Base-by-base conservation (phyloP, 2,329 filamentous ascomycete species). In the Sarocladium strictum region DNA sequence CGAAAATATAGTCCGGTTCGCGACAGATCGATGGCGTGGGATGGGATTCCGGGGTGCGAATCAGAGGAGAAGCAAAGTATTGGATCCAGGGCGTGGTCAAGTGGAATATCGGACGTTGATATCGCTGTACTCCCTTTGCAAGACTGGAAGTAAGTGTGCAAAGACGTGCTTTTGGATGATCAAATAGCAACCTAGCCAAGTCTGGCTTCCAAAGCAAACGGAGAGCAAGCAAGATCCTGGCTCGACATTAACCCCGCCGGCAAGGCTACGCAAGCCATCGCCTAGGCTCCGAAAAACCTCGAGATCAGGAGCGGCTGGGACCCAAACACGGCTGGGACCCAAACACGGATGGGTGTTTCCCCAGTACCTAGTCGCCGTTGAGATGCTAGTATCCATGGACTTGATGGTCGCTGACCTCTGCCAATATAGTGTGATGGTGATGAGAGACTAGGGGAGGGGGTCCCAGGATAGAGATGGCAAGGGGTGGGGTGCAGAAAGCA, bases 261-360 rank as follows among this genome's bases (percentile, higher is more conserved):
- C 47, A 51, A 51, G 47, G 47, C 47, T 51, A 51, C 26, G 47
- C 47, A 51, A 51, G 47, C 47, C 27, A 51, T 51, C 47, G 47
- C 26, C 47, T 33, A 35, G 47, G 26, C 47, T 51, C 29, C 27
- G 47, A 51, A 17, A 35, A 32, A 19, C 26, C 29, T 35, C 47
- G 29, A 51, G 47, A 51, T 51, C 47, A 51, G 47, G 33, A 29
- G 29, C 47, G 47, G 47, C 47, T 35, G 47, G 26, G 47, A 47
- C 6, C 15, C 47, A 51, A 35, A 35, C 15, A 14, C 15, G n/a
- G 27, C 21, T 33, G 47, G 27, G 47, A n/a, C n/a, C 15, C 47
- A 51, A 35, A 35, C 15, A 14, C 15, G n/a, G 27, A 35, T 33
- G 47, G 27, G 47, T 15, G 47, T 51, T 51, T 51, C 27, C 27